A percentile compares a stretch with the other conserved stretches of the same genome.
phyloP scores from a whole-genome alignment of 139 green algal species.

The Edaphochlamys debaryana region DNA sequence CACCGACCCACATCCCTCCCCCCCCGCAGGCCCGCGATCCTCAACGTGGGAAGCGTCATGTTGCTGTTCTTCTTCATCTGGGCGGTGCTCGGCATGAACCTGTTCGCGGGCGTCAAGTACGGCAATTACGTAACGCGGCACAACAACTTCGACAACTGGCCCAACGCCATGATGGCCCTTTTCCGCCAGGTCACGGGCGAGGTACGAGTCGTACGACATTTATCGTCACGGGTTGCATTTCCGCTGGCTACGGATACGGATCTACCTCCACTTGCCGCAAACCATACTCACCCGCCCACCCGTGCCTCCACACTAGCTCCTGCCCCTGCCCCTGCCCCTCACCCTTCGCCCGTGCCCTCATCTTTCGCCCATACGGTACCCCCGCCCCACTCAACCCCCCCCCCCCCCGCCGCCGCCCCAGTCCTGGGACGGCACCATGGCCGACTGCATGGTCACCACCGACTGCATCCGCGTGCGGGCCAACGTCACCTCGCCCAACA shows the following conservation, averaged over 20 bases:
- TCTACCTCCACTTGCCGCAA: too few relatives aligned
- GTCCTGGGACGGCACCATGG: constrained; percentile 75
- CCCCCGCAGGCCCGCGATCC: not conserved
- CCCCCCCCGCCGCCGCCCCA: constrained; percentile 32
- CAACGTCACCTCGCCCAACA: constrained; percentile 1
- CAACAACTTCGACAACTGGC: constrained; percentile 81
- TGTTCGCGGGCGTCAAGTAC: constrained; percentile 76
- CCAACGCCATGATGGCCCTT: constrained; percentile 66
- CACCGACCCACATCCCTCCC: too few relatives aligned
- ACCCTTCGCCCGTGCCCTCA: too few relatives aligned
- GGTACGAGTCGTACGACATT: too few relatives aligned
- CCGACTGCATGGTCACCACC: constrained; percentile 58
- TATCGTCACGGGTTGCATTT: too few relatives aligned
- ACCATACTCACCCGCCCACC: too few relatives aligned
- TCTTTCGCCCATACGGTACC: too few relatives aligned
- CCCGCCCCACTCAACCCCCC: not conserved
- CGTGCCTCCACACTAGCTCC: not conserved
- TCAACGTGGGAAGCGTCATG: constrained; percentile 74
- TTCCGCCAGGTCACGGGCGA: constrained; percentile 61
- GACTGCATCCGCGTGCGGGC: constrained; percentile 8
- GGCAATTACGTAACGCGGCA: constrained; percentile 59
- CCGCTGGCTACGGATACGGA: too few relatives aligned
- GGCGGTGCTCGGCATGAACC: constrained; percentile 83
- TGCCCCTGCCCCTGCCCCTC: too few relatives aligned
- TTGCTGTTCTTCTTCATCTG: constrained; percentile 84